A percentile compares a stretch with the other conserved stretches of the same genome.
These are phyloP conservation scores for Skeletonema menzelii DNA, from an alignment of 108 stramenopile species.

Conservation along the genomic window DNA sequence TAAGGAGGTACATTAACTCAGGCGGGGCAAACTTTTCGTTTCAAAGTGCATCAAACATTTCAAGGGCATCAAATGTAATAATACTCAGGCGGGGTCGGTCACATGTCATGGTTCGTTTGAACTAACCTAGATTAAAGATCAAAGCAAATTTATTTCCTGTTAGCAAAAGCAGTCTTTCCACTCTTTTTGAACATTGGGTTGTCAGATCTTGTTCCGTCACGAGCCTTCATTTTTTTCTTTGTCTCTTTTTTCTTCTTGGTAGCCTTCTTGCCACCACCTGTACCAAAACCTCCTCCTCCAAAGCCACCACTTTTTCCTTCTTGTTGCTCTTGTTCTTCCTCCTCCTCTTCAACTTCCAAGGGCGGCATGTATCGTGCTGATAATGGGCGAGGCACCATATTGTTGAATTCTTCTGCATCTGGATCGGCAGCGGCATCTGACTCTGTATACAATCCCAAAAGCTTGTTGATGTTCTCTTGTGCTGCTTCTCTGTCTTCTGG, in stretches of 20 bases:
- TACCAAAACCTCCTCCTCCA: constrained; percentile 7
- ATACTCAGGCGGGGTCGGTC: no score
- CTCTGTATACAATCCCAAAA: constrained; percentile 28
- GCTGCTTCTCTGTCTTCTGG: constrained; percentile 34
- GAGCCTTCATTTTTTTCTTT: constrained; percentile 4
- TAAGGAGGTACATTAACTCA: background rate
- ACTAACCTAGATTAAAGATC: background rate
- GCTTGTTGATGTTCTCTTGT: constrained; percentile 23
- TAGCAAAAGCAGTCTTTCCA: background rate
- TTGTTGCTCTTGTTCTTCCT: background rate
- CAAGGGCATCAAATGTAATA: background rate
- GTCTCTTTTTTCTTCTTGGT: background rate
- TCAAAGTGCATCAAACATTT: background rate
- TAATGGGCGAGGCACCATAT: constrained; percentile 22
- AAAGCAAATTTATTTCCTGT: background rate
- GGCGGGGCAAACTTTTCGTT: background rate
- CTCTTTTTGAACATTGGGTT: constrained; percentile 13
- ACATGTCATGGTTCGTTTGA: background rate
- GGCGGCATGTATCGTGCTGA: constrained; percentile 32
- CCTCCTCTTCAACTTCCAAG: constrained; percentile 15
- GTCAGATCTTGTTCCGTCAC: constrained; percentile 4
- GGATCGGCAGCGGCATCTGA: constrained; percentile 23
- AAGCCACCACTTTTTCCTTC: constrained; percentile 5
- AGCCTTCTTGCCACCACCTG: constrained; percentile 7
- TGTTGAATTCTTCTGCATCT: constrained; percentile 5